Percentiles rank a stretch among this genome's conserved stretches.
phyloP scores from a whole-genome alignment of 106 monocot genomes.

The Agapanthus africanus region DNA sequence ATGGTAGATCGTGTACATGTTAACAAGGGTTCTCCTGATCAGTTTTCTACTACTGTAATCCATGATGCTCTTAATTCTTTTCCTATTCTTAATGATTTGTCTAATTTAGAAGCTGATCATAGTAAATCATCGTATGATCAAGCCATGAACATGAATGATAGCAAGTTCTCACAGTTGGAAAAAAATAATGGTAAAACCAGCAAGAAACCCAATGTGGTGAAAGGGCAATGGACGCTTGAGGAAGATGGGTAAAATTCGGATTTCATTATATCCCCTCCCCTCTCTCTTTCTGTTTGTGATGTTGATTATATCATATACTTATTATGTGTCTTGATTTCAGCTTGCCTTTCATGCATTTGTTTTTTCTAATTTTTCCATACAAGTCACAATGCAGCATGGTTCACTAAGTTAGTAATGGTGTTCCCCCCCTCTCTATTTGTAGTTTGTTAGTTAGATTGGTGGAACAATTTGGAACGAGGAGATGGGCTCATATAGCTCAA shows the following conservation, averaged over 20 bases:
- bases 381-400: background rate
- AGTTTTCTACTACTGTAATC: background rate
- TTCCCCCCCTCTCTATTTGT: background rate
- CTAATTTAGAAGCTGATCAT: conserved; percentile 4
- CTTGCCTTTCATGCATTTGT: background rate
- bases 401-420: background rate
- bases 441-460: conserved; percentile 52
- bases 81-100: conserved; percentile 7
- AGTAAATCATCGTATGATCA: background rate
- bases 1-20: conserved; percentile 3
- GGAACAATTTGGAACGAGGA: conserved; percentile 58
- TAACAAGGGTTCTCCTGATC: conserved; percentile 6
- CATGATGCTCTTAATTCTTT: conserved; percentile 14
- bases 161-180: background rate
- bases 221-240: conserved; percentile 70
- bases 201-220: conserved; percentile 39
- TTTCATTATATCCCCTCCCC: background rate
- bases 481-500: conserved; percentile 70
- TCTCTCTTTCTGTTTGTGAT: background rate
- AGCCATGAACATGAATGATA: background rate
- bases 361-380: conserved; percentile 4
- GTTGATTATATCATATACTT: background rate
- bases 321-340: background rate
- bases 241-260: conserved; percentile 60
- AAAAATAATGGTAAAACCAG: conserved; percentile 8